Evolutionary conservation across 441 rosid species (phyloP), one percentile per base, ranked within the genome.

Genomic region (Populus tomentosa): DNA sequence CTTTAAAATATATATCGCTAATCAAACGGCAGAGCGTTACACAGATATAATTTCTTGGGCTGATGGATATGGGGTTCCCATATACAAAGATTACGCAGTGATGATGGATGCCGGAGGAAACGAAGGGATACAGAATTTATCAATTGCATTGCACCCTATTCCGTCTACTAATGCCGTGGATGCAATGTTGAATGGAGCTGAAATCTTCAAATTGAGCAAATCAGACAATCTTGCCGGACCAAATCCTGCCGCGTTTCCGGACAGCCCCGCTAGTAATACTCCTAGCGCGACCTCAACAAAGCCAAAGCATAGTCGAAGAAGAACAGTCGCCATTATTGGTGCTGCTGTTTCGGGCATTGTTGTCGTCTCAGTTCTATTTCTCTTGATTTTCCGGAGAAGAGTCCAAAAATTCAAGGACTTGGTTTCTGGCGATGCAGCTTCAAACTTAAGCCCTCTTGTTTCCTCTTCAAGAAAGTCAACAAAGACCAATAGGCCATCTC

Each of bases 151-250:
- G 10, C 53, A 5, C n/a, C 82, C n/a, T 4, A 61, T 28, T 70
- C 0, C 4, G 9, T 2, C 59, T 2, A 68, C 74, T 6, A 3
- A 1, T 0, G 66, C 32, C 10, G 30, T 71, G 3, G 85, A 82
- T 75, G 72, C 78, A 7, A 73, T 79, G 23, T 65, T 86, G 82
- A 86, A 84, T 68, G 87, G 89, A 0, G 32, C 79, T n/a, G 89
- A 86, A 74, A 73, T 84, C 59, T 77, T 86, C 74, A 84, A 79
- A 59, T 61, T 84, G 26, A 78, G 79, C 67, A 71, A 61, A 7
- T 72, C 69, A 2, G 6, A 32, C 32, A 79, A 36, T 62, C 82
- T 84, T 11, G 77, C 82, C 0, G 82, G 24, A 24, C 24, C 24
- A 24, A 24, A 24, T 24, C 24, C 24, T 24, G 24, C 24, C 24